Evolutionary conservation across 345 rosid genomes (phyloP).

Genomic region (Psidium friedrichsthalianum): DNA sequence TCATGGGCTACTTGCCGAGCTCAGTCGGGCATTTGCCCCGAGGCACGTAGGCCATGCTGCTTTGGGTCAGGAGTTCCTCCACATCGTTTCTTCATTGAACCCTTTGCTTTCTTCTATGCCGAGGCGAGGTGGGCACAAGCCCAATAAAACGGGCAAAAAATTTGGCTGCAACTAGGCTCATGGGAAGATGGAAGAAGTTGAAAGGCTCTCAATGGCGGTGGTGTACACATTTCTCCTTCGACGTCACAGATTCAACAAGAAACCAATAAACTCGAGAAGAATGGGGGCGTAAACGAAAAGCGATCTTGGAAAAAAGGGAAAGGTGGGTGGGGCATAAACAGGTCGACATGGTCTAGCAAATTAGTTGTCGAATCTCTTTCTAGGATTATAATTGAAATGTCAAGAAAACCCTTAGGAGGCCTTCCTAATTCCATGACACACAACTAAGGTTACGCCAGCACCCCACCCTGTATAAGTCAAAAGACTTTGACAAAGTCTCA

Average conservation of each 20-base stretch:
- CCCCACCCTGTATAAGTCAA: not conserved
- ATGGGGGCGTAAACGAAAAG: not conserved
- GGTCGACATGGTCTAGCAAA: not conserved
- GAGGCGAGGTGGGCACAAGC: not conserved
- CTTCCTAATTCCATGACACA: not conserved
- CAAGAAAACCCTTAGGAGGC: not conserved
- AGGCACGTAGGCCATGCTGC: not conserved
- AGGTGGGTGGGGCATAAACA: not conserved
- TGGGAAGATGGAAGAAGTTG: not conserved
- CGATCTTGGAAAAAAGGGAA: not conserved
- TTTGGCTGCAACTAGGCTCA: not conserved
- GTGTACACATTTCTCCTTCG: not conserved
- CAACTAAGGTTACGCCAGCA: not conserved
- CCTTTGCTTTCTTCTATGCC: not conserved
- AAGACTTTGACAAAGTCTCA: not conserved
- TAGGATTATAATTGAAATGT: not conserved
- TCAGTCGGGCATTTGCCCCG: not conserved
- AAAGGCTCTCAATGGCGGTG: not conserved
- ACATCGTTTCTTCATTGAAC: not conserved
- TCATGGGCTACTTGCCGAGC: not conserved
- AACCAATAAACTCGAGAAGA: not conserved
- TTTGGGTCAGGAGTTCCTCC: not conserved
- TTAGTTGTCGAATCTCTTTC: not conserved
- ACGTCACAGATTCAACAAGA: not conserved
- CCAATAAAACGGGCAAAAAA: not conserved